Percentiles rank a stretch among this genome's conserved stretches.
Evolutionary conservation across 176 grass and related monocot genomes (phyloP).

Genomic region (sorghum (Sorghum bicolor)): DNA sequence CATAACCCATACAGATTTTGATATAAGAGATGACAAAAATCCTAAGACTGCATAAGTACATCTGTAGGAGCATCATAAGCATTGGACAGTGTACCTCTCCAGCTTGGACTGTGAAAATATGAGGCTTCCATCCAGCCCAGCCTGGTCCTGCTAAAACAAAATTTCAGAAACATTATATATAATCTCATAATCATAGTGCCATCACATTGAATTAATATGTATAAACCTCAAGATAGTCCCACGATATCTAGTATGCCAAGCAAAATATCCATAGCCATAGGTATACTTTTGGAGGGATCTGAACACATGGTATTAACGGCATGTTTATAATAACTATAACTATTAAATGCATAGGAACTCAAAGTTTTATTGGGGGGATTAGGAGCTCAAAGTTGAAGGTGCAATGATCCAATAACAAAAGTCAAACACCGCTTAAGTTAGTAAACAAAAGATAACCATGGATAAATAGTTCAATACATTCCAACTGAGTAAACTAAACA

Average conservation of each 20-base stretch:
- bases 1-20: background rate
- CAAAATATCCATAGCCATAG: background rate
- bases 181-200: background rate
- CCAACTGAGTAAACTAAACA: background rate
- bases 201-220: background rate
- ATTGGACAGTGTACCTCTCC: constrained; percentile 65
- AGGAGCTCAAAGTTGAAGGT: background rate
- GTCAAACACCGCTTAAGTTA: background rate
- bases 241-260: background rate
- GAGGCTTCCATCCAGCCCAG: constrained; percentile 52
- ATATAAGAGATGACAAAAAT: background rate
- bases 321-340: background rate
- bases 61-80: background rate
- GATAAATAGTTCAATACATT: background rate
- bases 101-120: constrained; percentile 67
- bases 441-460: background rate
- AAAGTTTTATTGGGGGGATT: background rate
- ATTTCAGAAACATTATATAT: background rate
- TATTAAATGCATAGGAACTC: background rate
- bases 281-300: background rate
- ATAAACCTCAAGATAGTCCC: constrained; percentile 1
- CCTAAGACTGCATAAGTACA: background rate
- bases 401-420: background rate
- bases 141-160: constrained; percentile 37
- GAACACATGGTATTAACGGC: background rate